phyloP scores from a whole-genome alignment of 352 stramenopile species.

The Globisporangium cederbergense region DNA sequence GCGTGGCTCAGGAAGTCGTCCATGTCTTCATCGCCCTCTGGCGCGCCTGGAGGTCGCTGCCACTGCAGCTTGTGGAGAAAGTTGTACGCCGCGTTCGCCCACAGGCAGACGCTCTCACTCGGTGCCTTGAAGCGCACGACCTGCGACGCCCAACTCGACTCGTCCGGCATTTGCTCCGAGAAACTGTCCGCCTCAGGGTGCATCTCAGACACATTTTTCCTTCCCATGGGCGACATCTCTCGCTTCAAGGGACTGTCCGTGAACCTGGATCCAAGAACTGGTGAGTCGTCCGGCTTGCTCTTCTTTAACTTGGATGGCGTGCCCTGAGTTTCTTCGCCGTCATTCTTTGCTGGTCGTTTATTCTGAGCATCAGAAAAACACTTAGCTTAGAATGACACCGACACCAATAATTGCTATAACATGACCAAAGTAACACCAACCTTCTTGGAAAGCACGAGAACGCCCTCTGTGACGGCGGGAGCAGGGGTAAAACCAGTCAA shows the following conservation, averaged over 20 bases:
- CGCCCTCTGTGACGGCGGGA: conserved; percentile 40
- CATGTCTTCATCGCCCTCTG: conserved; percentile 32
- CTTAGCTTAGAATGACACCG: neutral
- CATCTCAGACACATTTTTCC: conserved; percentile 1
- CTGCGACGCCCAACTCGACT: conserved; percentile 26
- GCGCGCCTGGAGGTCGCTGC: conserved; percentile 27
- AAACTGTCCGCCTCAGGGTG: conserved; percentile 30
- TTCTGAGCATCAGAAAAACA: conserved; percentile 30
- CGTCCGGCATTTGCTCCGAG: conserved; percentile 21
- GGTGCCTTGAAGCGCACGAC: conserved; percentile 46
- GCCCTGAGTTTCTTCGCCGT: conserved; percentile 30
- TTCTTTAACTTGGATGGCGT: conserved; percentile 44
- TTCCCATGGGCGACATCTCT: conserved; percentile 13
- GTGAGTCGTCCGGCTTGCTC: conserved; percentile 23
- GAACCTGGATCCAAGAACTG: neutral
- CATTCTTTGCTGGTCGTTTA: conserved; percentile 54
- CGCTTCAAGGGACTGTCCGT: neutral
- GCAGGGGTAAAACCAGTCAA: conserved; percentile 17
- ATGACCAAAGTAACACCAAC: conserved; percentile 14
- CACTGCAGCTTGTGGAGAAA: conserved; percentile 68
- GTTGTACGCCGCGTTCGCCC: conserved; percentile 73
- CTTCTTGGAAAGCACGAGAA: conserved; percentile 73
- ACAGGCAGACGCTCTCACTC: conserved; percentile 51
- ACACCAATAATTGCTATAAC: neutral
- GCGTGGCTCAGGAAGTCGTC: conserved; percentile 35